Conservation (phyloP, 768 basidiomycete species). For the Pleurotus ostreatus region DNA sequence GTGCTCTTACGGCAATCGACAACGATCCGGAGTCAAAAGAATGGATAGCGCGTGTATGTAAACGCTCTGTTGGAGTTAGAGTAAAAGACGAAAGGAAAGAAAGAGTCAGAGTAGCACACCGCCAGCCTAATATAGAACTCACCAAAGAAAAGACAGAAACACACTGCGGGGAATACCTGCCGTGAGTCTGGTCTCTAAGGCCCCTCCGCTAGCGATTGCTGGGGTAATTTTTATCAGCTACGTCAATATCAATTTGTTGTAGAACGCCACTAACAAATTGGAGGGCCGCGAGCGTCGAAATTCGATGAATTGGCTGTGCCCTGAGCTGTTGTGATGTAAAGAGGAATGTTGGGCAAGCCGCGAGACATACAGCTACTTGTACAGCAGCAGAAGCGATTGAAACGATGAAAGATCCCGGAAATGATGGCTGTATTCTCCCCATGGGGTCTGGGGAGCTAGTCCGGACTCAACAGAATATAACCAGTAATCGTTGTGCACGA, state of each 20-base stretch:
- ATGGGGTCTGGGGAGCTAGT: too few relatives aligned
- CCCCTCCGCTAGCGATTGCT: not conserved
- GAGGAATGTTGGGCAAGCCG: too few relatives aligned
- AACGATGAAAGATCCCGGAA: too few relatives aligned
- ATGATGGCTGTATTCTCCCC: too few relatives aligned
- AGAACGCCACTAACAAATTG: not conserved
- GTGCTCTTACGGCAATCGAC: not conserved
- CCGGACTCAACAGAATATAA: too few relatives aligned
- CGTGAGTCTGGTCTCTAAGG: not conserved
- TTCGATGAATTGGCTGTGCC: too few relatives aligned
- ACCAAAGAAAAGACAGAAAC: not conserved
- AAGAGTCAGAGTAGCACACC: too few relatives aligned
- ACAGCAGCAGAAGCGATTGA: too few relatives aligned
- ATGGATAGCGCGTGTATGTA: constrained; percentile 3
- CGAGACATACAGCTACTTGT: too few relatives aligned
- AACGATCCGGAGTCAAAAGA: not conserved
- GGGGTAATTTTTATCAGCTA: not conserved
- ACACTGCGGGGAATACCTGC: not conserved
- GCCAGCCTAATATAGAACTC: not conserved
- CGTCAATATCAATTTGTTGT: not conserved
- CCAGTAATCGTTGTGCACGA: too few relatives aligned
- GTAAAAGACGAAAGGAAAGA: not conserved
- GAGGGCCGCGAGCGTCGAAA: not conserved
- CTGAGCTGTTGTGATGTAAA: too few relatives aligned
- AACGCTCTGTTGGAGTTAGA: not conserved